Conservation (phyloP, 2,329 filamentous ascomycete species). For the Beauveria sp. region DNA sequence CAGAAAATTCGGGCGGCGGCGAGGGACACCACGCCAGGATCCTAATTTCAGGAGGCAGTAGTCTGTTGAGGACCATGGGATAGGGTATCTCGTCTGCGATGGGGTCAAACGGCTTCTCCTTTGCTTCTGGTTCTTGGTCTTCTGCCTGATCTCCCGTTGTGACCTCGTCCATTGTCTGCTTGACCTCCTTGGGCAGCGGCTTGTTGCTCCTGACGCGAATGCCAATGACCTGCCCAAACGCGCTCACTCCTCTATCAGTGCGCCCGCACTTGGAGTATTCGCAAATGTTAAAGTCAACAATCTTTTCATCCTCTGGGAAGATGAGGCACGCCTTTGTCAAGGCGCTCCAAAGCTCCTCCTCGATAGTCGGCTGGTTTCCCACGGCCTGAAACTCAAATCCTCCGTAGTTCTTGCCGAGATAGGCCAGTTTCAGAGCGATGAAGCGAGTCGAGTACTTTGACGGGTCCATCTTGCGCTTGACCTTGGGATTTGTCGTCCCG, state of each 20-base stretch:
- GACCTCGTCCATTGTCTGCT: not conserved
- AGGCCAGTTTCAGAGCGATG: slow-evolving; percentile 89
- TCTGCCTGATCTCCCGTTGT: slow-evolving; percentile 11
- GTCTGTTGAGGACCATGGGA: slow-evolving; percentile 71
- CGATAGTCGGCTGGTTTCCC: slow-evolving; percentile 70
- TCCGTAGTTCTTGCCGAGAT: slow-evolving; percentile 84
- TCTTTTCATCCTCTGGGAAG: slow-evolving; percentile 54
- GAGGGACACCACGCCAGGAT: slow-evolving; percentile 88
- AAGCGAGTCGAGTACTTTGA: slow-evolving; percentile 74
- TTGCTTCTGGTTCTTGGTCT: slow-evolving; percentile 18
- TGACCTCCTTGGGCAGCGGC: slow-evolving; percentile 40
- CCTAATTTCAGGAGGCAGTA: slow-evolving; percentile 83
- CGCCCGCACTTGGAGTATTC: slow-evolving; percentile 94
- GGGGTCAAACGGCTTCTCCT: slow-evolving; percentile 46
- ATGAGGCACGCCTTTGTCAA: slow-evolving; percentile 77
- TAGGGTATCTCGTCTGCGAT: slow-evolving; percentile 79
- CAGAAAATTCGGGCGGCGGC: slow-evolving; percentile 73
- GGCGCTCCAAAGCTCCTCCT: slow-evolving; percentile 91
- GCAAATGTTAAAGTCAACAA: slow-evolving; percentile 72
- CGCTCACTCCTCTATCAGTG: slow-evolving; percentile 88
- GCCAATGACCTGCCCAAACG: slow-evolving; percentile 91
- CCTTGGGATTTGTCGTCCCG: slow-evolving; percentile 29
- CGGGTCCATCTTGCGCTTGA: slow-evolving; percentile 60
- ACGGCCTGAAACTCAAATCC: slow-evolving; percentile 82
- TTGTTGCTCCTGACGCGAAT: slow-evolving; percentile 73